These are phyloP conservation scores for Lentinula sp. DNA, from an alignment of 768 basidiomycete species.

Conservation along the genomic window DNA sequence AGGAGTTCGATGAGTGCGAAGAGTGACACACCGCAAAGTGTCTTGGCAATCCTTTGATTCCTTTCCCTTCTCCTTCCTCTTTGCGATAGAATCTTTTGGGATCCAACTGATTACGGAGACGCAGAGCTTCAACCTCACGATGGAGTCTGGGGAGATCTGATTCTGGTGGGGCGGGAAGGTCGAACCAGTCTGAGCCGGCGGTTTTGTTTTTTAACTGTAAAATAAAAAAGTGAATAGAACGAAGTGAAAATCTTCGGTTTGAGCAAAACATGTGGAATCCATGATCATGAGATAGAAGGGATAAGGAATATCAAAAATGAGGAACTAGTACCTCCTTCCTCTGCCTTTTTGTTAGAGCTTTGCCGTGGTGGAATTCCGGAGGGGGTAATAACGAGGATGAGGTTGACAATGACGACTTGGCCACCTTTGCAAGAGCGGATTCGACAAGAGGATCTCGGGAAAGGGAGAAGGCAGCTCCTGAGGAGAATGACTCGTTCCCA, in stretches of 20 bases:
- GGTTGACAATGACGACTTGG: background rate
- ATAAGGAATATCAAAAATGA: no score
- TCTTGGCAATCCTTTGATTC: slow-evolving; percentile 80
- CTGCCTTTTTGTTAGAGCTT: slow-evolving; percentile 66
- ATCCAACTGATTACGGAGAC: slow-evolving; percentile 82
- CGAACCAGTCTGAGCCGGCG: slow-evolving; percentile 81
- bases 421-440: slow-evolving; percentile 35
- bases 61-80: slow-evolving; percentile 80
- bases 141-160: slow-evolving; percentile 74
- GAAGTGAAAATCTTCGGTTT: no score
- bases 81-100: slow-evolving; percentile 90
- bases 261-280: background rate
- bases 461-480: slow-evolving; percentile 37
- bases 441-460: slow-evolving; percentile 57
- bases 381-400: slow-evolving; percentile 45
- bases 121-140: slow-evolving; percentile 83
- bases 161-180: slow-evolving; percentile 77
- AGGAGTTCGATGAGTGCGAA: background rate
- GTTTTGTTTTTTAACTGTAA: slow-evolving; percentile 65
- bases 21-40: slow-evolving; percentile 71
- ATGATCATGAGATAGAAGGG: background rate
- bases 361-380: slow-evolving; percentile 54
- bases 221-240: background rate
- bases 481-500: slow-evolving; percentile 12
- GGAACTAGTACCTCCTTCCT: slow-evolving; percentile 50